Base-by-base conservation (phyloP, 2,329 filamentous ascomycete species). In the Ophiostoma novo-ulmi region DNA sequence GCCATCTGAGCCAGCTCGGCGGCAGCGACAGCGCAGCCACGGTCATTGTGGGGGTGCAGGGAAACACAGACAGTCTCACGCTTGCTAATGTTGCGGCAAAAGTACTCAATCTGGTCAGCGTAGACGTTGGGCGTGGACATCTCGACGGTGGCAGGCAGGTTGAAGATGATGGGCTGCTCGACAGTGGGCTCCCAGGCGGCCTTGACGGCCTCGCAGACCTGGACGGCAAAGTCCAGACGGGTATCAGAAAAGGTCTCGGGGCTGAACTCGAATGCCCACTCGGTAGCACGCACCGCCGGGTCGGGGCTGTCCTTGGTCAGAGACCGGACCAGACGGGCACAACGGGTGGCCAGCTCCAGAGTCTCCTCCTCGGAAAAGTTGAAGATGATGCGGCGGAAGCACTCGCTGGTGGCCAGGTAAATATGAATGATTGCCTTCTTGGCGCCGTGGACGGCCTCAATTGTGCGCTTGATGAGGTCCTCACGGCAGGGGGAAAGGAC, bases 401-500 rank as follows among this genome's bases (percentile, higher is more conserved):
- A 99, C 76, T 93, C 93, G 82, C 92, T 97, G 7, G 95, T 97
- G 67, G 95, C 94, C 68, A 99, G 89, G 82, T 98, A 99, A 76
- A 98, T 90, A 81, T 98, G 94, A 75, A 98, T 85, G 74, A 98
- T 91, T 70, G 92, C 95, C 80, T 97, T 97, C 82, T 97, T 97
- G 36, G 93, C 88, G 67, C 94, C 94, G 78, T 87, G 89, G 74
- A 98, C 84, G 71, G 93, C 93, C 76, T 98, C 92, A 75, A 98
- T 92, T 22, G 94, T 97, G 74, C 91, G 87, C 75, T 87, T 86
- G 81, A 98, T 97, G 77, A 98, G 88, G 79, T 98, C 94, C 78
- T 92, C 89, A 74, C 94, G 89, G 79, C 94, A 98, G 6, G 94
- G 94, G 5, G 93, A 93, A 68, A 98, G 89, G 69, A 97, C 94